These are phyloP conservation scores for Thraustochytrium sp. DNA, from an alignment of 352 stramenopile species.

Conservation along the genomic window DNA sequence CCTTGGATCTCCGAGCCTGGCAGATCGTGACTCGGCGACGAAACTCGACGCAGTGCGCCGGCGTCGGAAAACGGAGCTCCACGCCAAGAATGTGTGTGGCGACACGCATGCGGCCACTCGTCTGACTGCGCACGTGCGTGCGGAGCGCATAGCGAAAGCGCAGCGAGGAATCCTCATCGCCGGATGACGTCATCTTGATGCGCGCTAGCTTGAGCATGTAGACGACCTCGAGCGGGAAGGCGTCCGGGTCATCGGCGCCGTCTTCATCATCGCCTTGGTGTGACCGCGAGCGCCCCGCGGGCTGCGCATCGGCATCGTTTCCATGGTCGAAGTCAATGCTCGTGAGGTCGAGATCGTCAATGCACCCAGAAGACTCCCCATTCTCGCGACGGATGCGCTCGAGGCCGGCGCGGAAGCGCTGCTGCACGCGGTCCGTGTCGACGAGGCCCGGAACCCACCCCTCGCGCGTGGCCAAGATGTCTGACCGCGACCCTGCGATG, in stretches of 20 bases:
- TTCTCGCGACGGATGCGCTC: neutral
- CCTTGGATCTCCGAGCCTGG: too few relatives aligned
- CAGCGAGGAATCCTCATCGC: neutral
- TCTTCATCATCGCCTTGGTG: neutral
- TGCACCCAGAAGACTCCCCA: too few relatives aligned
- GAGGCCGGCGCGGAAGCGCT: neutral
- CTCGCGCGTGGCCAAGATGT: neutral
- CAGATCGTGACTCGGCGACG: neutral
- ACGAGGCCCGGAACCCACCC: neutral
- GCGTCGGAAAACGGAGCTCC: neutral
- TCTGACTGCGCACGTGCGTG: neutral
- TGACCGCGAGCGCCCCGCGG: too few relatives aligned
- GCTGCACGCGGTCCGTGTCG: neutral
- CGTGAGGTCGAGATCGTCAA: too few relatives aligned
- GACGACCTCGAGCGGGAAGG: neutral
- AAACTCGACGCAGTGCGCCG: neutral
- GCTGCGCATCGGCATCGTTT: too few relatives aligned
- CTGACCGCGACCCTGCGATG: neutral
- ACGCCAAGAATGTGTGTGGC: neutral
- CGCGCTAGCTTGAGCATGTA: conserved; percentile 2
- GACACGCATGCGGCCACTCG: neutral
- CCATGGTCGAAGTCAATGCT: too few relatives aligned
- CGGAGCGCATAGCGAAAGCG: conserved; percentile 19
- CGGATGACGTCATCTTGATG: neutral
- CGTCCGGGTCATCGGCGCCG: neutral